These are phyloP conservation scores for Vickermania spadyakhi DNA, from an alignment of 208 protist species.

Conservation along the genomic window DNA sequence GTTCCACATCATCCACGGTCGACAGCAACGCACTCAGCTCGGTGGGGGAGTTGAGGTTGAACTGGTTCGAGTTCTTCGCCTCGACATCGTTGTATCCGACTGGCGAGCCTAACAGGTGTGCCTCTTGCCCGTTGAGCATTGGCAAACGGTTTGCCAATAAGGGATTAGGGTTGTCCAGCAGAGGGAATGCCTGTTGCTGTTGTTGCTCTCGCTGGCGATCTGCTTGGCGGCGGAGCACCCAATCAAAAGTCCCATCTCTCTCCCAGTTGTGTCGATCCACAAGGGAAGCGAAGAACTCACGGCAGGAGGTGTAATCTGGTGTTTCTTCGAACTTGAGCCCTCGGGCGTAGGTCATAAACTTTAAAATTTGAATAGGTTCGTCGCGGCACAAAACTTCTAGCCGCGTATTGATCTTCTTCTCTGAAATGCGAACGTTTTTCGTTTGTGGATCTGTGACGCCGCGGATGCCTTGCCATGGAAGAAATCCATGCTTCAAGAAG, in stretches of 20 bases:
- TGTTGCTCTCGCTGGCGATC: constrained; percentile 2
- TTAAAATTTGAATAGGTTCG: constrained; percentile 13
- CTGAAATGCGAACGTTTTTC: constrained; percentile 24
- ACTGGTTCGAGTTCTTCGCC: not conserved
- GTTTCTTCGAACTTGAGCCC: constrained; percentile 22
- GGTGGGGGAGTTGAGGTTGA: not conserved
- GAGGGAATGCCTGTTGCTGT: not conserved
- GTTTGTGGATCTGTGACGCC: constrained; percentile 18
- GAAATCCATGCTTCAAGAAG: constrained; percentile 38
- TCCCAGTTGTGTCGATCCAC: constrained; percentile 4
- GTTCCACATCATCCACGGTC: not conserved
- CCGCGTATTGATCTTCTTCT: constrained; percentile 25
- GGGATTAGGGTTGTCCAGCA: not conserved
- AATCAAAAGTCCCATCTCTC: constrained; percentile 15
- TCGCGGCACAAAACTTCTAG: constrained; percentile 18
- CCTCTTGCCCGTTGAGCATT: not conserved
- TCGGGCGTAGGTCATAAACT: constrained; percentile 23
- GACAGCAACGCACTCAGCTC: not conserved
- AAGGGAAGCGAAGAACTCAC: constrained; percentile 18
- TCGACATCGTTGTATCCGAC: not conserved
- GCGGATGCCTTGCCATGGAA: constrained; percentile 77
- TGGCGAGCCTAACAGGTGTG: not conserved
- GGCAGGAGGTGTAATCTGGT: constrained; percentile 24
- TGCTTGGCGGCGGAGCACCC: constrained; percentile 6
- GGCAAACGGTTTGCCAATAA: not conserved